Evolutionary conservation across 2,329 filamentous ascomycete genomes (phyloP).

Genomic region (Cladorrhinum sp.): DNA sequence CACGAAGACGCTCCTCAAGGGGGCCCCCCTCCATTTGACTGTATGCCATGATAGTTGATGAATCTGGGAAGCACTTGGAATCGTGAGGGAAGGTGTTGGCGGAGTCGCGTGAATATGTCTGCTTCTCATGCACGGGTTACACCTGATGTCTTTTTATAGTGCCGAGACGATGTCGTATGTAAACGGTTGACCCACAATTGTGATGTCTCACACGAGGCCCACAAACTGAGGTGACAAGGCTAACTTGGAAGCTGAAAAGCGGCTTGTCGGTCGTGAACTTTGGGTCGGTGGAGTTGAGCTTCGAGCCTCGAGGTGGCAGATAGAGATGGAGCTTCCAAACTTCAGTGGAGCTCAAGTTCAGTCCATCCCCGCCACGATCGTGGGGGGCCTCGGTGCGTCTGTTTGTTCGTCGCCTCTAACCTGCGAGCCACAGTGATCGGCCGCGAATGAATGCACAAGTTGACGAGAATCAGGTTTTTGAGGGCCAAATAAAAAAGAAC

Average conservation of each 20-base stretch:
- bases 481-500: neutral
- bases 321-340: neutral
- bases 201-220: neutral
- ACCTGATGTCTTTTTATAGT: neutral
- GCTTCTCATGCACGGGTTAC: neutral
- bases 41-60: conserved; percentile 13
- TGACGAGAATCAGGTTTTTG: neutral
- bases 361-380: neutral
- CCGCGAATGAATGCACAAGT: neutral
- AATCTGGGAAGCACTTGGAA: neutral
- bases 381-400: neutral
- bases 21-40: neutral
- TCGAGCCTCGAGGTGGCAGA: no score
- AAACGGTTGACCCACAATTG: neutral
- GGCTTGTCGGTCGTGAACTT: no score
- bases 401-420: neutral
- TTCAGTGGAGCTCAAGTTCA: neutral
- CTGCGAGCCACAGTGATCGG: neutral
- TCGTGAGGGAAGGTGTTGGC: neutral
- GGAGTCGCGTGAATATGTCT: neutral
- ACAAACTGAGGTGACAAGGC: neutral
- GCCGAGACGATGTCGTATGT: neutral
- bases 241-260: neutral
- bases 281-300: no score
- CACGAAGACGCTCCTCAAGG: neutral